phyloP scores from a whole-genome alignment of 768 basidiomycete species.

The Leucosporidium yakuticum region DNA sequence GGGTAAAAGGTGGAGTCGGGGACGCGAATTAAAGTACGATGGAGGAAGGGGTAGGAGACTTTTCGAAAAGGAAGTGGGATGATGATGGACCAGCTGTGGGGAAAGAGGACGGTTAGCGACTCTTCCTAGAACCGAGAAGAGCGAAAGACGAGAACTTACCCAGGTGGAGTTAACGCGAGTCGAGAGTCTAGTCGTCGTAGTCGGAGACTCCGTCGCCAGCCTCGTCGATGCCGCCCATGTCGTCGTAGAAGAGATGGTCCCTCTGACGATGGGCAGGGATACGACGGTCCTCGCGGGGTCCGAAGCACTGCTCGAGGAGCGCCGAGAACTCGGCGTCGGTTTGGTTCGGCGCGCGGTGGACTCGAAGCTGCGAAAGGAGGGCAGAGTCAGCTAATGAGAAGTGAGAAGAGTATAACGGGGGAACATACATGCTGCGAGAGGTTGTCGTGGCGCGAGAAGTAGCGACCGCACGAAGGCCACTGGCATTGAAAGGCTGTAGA shows the following conservation, averaged over 20 bases:
- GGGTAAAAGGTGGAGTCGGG: no score
- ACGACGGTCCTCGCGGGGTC: background rate
- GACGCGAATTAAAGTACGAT: no score
- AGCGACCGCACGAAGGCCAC: constrained; percentile 60
- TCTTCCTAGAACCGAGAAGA: no score
- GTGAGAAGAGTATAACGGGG: no score
- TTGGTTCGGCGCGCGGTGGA: constrained; percentile 20
- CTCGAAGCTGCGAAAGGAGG: constrained; percentile 16
- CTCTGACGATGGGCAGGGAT: background rate
- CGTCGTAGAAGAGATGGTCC: background rate
- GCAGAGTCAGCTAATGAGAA: background rate
- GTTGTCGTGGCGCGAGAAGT: constrained; percentile 73
- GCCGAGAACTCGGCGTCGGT: constrained; percentile 15
- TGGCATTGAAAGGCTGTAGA: constrained; percentile 64
- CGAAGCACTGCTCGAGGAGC: constrained; percentile 16
- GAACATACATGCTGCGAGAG: constrained; percentile 57
- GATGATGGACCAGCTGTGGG: no score
- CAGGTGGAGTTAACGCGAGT: no score
- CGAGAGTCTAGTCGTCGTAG: no score
- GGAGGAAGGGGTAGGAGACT: no score
- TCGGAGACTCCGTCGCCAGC: background rate
- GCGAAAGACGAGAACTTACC: no score
- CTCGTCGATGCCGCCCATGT: background rate
- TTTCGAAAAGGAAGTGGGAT: no score
- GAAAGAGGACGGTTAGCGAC: no score